Percentiles rank a stretch among this genome's conserved stretches.
phyloP scores from a whole-genome alignment of 2,329 filamentous ascomycete species.

The Pseudocercospora crystallina region DNA sequence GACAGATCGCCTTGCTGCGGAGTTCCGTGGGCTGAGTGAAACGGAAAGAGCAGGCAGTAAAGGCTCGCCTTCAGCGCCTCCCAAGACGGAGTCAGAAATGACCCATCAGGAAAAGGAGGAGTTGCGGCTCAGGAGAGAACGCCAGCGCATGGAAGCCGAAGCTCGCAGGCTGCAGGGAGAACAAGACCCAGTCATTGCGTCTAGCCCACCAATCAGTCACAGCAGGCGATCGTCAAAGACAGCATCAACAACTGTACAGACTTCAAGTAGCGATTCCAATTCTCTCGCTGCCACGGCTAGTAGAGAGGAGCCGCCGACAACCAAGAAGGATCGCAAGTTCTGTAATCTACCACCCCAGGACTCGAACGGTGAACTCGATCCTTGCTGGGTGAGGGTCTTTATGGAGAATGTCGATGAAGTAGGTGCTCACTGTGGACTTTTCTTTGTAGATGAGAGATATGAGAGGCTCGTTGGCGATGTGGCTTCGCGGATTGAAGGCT shows the following conservation, averaged over 20 bases:
- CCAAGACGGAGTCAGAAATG: conserved; percentile 26
- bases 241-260: conserved; percentile 5
- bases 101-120: conserved; percentile 31
- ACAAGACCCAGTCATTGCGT: background rate
- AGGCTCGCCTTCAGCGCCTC: background rate
- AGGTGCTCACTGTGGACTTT: conserved; percentile 79
- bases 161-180: conserved; percentile 32
- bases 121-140: conserved; percentile 31
- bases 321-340: conserved; percentile 68
- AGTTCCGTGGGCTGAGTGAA: conserved; percentile 21
- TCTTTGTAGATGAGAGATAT: conserved; percentile 62
- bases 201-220: background rate
- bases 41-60: conserved; percentile 2
- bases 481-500: conserved; percentile 36
- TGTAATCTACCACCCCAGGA: conserved; percentile 68
- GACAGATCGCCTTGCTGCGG: conserved; percentile 20
- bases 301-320: conserved; percentile 27
- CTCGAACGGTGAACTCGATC: conserved; percentile 60
- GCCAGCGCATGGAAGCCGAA: conserved; percentile 34
- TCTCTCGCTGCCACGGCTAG: conserved; percentile 16
- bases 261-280: conserved; percentile 5
- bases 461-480: conserved; percentile 39
- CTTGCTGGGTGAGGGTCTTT: conserved; percentile 73
- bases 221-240: conserved; percentile 1
- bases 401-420: conserved; percentile 86